Evolutionary conservation across 768 basidiomycete species (phyloP).

Genomic region (Lactifluus hygrophoroides): DNA sequence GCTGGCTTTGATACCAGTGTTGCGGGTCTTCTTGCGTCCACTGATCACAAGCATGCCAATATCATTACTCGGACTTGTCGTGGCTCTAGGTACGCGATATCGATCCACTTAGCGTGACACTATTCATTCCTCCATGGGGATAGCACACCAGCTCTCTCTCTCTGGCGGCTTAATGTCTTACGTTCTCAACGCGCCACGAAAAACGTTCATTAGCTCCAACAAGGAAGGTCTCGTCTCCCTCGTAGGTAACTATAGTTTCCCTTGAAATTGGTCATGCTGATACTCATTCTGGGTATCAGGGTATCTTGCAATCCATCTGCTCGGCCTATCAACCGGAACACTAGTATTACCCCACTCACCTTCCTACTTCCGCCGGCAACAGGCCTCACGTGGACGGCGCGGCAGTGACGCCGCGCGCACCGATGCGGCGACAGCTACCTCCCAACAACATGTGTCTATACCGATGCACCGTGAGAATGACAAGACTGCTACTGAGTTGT

Average conservation of each 20-base stretch:
- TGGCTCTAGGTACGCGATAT: constrained; percentile 45
- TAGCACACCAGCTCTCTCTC: constrained; percentile 68
- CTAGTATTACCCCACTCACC: constrained; percentile 73
- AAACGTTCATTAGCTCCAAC: constrained; percentile 62
- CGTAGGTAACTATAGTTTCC: constrained; percentile 37
- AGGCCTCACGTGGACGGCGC: constrained; percentile 19
- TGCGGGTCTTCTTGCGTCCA: constrained; percentile 64
- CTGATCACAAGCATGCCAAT: constrained; percentile 49
- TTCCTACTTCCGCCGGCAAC: constrained; percentile 55
- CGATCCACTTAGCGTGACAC: not conserved
- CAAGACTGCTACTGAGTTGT: constrained; percentile 70
- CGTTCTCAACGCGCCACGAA: constrained; percentile 57
- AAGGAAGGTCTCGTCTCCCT: constrained; percentile 89
- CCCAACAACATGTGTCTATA: constrained; percentile 1
- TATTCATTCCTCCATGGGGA: not conserved
- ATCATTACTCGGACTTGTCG: constrained; percentile 49
- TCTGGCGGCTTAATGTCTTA: constrained; percentile 52
- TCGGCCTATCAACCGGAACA: constrained; percentile 78
- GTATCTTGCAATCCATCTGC: constrained; percentile 82
- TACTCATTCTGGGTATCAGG: constrained; percentile 36
- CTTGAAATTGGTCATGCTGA: not conserved
- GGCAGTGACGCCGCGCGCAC: constrained; percentile 21
- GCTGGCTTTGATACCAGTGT: constrained; percentile 66
- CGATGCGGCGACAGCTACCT: not conserved
- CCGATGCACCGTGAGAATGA: constrained; percentile 46